phyloP scores from a whole-genome alignment of 2,329 filamentous ascomycete species.

The Phialocephala subalpina region DNA sequence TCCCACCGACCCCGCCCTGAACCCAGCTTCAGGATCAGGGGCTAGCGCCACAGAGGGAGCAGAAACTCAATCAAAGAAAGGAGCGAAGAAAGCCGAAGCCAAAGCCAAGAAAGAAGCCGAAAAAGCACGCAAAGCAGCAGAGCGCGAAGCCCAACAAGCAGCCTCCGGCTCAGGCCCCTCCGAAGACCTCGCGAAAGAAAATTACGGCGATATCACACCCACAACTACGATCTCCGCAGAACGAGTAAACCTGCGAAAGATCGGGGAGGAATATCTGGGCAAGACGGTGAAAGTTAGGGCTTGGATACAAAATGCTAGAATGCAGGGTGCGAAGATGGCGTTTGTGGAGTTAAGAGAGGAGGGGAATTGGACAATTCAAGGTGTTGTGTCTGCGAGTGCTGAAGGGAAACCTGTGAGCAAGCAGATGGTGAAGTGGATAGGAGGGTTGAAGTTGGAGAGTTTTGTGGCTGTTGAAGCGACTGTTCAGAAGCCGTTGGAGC shows the following conservation, averaged over 20 bases:
- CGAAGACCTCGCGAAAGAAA: slow-evolving; percentile 75
- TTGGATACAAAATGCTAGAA: slow-evolving; percentile 86
- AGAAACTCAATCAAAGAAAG: slow-evolving; percentile 70
- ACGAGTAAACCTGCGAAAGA: slow-evolving; percentile 65
- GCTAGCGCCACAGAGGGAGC: slow-evolving; percentile 18
- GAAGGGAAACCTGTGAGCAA: slow-evolving; percentile 72
- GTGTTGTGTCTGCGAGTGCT: slow-evolving; percentile 72
- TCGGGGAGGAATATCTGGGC: slow-evolving; percentile 71
- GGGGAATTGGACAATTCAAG: slow-evolving; percentile 81
- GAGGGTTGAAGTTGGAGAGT: slow-evolving; percentile 78
- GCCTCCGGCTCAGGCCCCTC: slow-evolving; percentile 69
- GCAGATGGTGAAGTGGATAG: slow-evolving; percentile 95
- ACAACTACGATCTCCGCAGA: slow-evolving; percentile 62
- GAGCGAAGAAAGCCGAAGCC: slow-evolving; percentile 81
- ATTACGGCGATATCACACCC: slow-evolving; percentile 78
- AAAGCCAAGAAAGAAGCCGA: slow-evolving; percentile 90
- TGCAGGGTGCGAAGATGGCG: slow-evolving; percentile 89
- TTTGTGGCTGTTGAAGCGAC: slow-evolving; percentile 82
- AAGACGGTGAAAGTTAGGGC: slow-evolving; percentile 79
- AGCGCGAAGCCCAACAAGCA: slow-evolving; percentile 76
- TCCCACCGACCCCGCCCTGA: slow-evolving; percentile 29
- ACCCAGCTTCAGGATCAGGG: slow-evolving; percentile 13
- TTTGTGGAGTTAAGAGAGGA: slow-evolving; percentile 87
- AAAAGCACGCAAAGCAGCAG: slow-evolving; percentile 77
- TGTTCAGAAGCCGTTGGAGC: slow-evolving; percentile 83